phyloP scores from a whole-genome alignment of 441 rosid genomes.

The Eruca vesicaria region DNA sequence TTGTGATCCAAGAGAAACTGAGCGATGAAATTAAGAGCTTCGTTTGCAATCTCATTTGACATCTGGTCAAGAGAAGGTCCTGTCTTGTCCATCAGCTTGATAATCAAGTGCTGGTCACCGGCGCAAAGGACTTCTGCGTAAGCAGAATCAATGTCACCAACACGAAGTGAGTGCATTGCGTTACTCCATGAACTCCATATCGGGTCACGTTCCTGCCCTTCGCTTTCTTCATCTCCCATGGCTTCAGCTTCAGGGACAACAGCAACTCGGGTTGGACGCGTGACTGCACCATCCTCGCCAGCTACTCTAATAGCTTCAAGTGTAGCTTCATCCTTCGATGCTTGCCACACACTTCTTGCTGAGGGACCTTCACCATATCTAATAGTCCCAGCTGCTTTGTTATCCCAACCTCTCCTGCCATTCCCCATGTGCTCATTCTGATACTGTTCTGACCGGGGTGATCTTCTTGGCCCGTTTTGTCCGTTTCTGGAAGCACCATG shows the following conservation, averaged over 20 bases:
- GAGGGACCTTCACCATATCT: slow-evolving; percentile 99
- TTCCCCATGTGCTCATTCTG: slow-evolving; percentile 66
- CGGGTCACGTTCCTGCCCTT: slow-evolving; percentile 72
- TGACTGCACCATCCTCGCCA: slow-evolving; percentile 69
- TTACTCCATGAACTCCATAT: slow-evolving; percentile 89
- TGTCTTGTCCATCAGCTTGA: slow-evolving; percentile 93
- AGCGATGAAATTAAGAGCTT: slow-evolving; percentile 67
- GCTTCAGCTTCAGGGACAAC: slow-evolving; percentile 93
- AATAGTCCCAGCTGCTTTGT: slow-evolving; percentile 64
- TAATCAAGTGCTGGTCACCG: slow-evolving; percentile 84
- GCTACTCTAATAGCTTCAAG: slow-evolving; percentile 97
- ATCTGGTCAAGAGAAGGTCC: slow-evolving; percentile 92
- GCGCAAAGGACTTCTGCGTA: slow-evolving; percentile 78
- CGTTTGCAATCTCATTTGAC: slow-evolving; percentile 73
- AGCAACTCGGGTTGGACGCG: slow-evolving; percentile 54
- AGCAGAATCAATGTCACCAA: slow-evolving; percentile 88
- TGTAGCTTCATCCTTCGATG: slow-evolving; percentile 98
- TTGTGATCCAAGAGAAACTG: slow-evolving; percentile 81
- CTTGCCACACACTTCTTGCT: slow-evolving; percentile 99
- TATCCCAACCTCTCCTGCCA: slow-evolving; percentile 83
- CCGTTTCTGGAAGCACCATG: slow-evolving; percentile 73
- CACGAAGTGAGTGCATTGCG: slow-evolving; percentile 90
- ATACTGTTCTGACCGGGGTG: slow-evolving; percentile 72
- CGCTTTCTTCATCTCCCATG: slow-evolving; percentile 74
- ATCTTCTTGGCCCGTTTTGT: slow-evolving; percentile 67